Conservation (phyloP, 2,329 filamentous ascomycete species). For the Arthrobotrys musiformis region DNA sequence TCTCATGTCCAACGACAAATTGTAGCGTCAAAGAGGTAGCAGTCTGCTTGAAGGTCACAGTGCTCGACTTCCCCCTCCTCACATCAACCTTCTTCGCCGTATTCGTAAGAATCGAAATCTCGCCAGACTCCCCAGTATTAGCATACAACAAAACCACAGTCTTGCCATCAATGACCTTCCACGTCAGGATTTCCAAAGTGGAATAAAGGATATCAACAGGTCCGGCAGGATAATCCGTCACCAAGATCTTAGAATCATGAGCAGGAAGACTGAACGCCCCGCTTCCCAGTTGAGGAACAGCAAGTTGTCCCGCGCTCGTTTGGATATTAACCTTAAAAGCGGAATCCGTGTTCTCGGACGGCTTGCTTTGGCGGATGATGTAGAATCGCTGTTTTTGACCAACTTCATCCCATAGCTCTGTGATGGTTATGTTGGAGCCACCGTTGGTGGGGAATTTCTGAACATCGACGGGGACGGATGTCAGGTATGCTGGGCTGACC, state of each 20-base stretch:
- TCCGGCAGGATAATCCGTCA: conserved; percentile 74
- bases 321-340: conserved; percentile 59
- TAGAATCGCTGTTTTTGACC: conserved; percentile 56
- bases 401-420: conserved; percentile 56
- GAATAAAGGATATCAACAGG: conserved; percentile 73
- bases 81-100: conserved; percentile 60
- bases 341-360: conserved; percentile 56
- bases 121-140: conserved; percentile 71
- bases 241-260: conserved; percentile 66
- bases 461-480: conserved; percentile 65
- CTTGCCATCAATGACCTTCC: conserved; percentile 72
- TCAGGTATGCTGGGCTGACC: conserved; percentile 76
- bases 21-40: conserved; percentile 60
- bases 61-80: conserved; percentile 63
- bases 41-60: conserved; percentile 60
- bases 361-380: conserved; percentile 49
- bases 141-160: conserved; percentile 74
- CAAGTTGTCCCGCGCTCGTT: conserved; percentile 59
- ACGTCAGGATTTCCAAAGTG: conserved; percentile 76
- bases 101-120: conserved; percentile 67
- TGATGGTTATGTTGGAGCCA: conserved; percentile 50
- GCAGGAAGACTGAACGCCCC: conserved; percentile 66
- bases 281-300: conserved; percentile 71
- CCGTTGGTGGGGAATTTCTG: conserved; percentile 41
- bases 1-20: conserved; percentile 62